phyloP scores from a whole-genome alignment of 306 rosid species.

The Cicer chorassanicum region DNA sequence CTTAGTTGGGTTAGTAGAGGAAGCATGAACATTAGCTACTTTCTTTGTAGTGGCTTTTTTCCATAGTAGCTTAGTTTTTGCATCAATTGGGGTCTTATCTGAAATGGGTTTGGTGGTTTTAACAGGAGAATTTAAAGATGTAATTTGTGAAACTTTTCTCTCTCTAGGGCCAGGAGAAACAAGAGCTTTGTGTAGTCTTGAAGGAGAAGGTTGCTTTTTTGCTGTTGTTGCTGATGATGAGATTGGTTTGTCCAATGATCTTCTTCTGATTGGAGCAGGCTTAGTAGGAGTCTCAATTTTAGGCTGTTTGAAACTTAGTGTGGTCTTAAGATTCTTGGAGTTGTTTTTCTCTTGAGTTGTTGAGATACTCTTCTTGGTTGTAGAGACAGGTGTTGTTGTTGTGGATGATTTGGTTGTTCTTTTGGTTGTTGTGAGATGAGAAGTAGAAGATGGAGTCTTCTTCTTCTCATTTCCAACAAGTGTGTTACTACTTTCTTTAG shows the following conservation, averaged over 20 bases:
- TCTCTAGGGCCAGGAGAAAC: slow-evolving; percentile 65
- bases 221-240: slow-evolving; percentile 45
- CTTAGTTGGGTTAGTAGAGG: slow-evolving; percentile 29
- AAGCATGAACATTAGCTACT: slow-evolving; percentile 29
- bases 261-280: slow-evolving; percentile 63
- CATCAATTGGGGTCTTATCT: slow-evolving; percentile 41
- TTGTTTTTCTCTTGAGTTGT: slow-evolving; percentile 51
- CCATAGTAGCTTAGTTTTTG: slow-evolving; percentile 18
- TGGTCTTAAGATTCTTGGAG: slow-evolving; percentile 73
- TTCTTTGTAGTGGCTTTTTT: slow-evolving; percentile 39
- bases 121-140: slow-evolving; percentile 29
- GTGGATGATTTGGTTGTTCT: slow-evolving; percentile 48
- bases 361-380: slow-evolving; percentile 36
- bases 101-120: slow-evolving; percentile 38
- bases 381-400: background rate
- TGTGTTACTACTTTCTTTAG: slow-evolving; percentile 48
- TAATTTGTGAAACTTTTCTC: slow-evolving; percentile 26
- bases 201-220: slow-evolving; percentile 47
- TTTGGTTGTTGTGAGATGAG: slow-evolving; percentile 48
- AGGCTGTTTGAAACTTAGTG: slow-evolving; percentile 47
- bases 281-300: slow-evolving; percentile 40
- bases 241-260: slow-evolving; percentile 76
- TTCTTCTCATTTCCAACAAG: slow-evolving; percentile 59
- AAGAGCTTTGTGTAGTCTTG: slow-evolving; percentile 59
- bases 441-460: slow-evolving; percentile 46